phyloP scores from a whole-genome alignment of 768 basidiomycete genomes.

The Boletus fagicola region DNA sequence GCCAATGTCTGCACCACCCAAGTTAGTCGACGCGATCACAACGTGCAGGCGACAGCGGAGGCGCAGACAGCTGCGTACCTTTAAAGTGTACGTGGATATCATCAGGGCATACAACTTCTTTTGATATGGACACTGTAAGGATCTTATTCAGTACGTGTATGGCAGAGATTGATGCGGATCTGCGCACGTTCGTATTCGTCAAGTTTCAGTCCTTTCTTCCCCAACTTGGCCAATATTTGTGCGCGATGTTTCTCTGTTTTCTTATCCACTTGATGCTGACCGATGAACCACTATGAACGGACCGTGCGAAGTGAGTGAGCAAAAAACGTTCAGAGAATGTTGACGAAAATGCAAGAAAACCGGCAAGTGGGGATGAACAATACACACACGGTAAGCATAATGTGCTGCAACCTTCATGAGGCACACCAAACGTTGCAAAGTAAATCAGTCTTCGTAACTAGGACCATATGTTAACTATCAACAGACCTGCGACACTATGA shows the following conservation, averaged over 20 bases:
- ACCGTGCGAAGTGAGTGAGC: background rate
- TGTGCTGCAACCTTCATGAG: constrained; percentile 67
- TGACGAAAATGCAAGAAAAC: background rate
- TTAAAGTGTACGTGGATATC: constrained; percentile 76
- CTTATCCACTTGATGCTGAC: constrained; percentile 50
- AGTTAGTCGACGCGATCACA: background rate
- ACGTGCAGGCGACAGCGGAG: background rate
- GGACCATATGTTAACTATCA: background rate
- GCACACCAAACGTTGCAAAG: background rate
- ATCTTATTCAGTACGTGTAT: background rate
- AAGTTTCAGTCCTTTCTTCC: constrained; percentile 70
- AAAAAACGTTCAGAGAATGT: background rate
- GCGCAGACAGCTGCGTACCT: constrained; percentile 43
- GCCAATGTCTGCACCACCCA: constrained; percentile 65
- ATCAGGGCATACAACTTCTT: constrained; percentile 90
- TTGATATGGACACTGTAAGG: constrained; percentile 72
- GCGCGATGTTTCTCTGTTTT: constrained; percentile 66
- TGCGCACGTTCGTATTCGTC: constrained; percentile 87
- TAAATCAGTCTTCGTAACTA: background rate
- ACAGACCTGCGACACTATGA: constrained; percentile 52
- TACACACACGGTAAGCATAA: constrained; percentile 68
- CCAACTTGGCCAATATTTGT: constrained; percentile 67
- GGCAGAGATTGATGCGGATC: background rate
- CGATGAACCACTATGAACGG: constrained; percentile 59
- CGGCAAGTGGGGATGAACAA: background rate